phyloP scores from a whole-genome alignment of 2,329 filamentous ascomycete genomes.

The Calcarisporium arbuscula region DNA sequence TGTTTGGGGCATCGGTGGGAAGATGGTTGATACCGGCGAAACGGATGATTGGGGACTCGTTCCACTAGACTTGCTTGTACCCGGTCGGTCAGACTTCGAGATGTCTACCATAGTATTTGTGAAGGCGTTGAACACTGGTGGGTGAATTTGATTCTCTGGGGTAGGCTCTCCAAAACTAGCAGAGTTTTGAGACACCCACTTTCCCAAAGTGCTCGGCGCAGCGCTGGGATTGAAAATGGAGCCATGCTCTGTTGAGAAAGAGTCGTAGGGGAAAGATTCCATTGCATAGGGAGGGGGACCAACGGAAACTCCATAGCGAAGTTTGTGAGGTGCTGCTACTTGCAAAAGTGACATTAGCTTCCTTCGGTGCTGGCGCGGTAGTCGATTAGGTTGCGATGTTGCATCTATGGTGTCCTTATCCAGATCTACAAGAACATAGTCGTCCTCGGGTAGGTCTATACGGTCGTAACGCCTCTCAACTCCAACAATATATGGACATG shows the following conservation, averaged over 20 bases:
- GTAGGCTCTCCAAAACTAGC: slow-evolving; percentile 72
- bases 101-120: slow-evolving; percentile 65
- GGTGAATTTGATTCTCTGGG: slow-evolving; percentile 41
- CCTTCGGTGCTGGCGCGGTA: slow-evolving; percentile 82
- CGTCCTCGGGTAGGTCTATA: slow-evolving; percentile 83
- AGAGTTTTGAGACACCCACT: slow-evolving; percentile 85
- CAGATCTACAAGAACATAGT: slow-evolving; percentile 90
- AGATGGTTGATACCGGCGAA: slow-evolving; percentile 73
- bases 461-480: slow-evolving; percentile 88
- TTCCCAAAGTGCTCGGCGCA: slow-evolving; percentile 66
- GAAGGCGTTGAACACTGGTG: slow-evolving; percentile 87
- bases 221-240: slow-evolving; percentile 71
- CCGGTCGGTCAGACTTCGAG: slow-evolving; percentile 65
- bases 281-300: slow-evolving; percentile 89
- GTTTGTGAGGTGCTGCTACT: slow-evolving; percentile 81
- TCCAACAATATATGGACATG: slow-evolving; percentile 94
- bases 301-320: slow-evolving; percentile 76
- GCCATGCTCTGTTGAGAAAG: slow-evolving; percentile 81
- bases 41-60: slow-evolving; percentile 58
- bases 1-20: slow-evolving; percentile 68
- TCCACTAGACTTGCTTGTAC: slow-evolving; percentile 61
- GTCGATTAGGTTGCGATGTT: slow-evolving; percentile 65
- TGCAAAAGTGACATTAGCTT: slow-evolving; percentile 87
- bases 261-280: slow-evolving; percentile 85
- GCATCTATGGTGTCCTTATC: slow-evolving; percentile 88